Evolutionary conservation across 1,284 basidiomycete species (phyloP), one percentile per base, ranked within the genome.

Genomic region (Fomitopsis pinicola): DNA sequence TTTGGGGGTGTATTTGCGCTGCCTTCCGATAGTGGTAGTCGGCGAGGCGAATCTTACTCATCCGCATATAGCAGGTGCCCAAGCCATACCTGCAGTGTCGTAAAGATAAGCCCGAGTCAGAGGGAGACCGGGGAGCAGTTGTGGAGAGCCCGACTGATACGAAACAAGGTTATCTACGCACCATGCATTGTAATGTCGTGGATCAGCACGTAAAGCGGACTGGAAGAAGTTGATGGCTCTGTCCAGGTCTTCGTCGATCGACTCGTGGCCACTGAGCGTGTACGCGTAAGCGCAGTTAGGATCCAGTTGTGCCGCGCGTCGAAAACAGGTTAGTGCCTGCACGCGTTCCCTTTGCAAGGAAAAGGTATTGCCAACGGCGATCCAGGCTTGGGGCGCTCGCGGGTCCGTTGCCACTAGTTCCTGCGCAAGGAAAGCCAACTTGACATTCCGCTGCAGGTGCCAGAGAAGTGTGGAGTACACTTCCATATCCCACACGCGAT

Each of bases 111-210:
- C 65, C 46, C 45, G 26, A 48, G 50, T 33, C 50, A 54, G 44
- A 52, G 36, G 40, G 22, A 55, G 30, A 28, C n/a, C 50, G 35
- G 7, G 50, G 42, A 26, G n/a, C n/a, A 36, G 19, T 30, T 54
- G 35, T 53, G 52, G 50, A 36, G 22, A 50, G 38, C 40, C 55
- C 38, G 42, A 60, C 36, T 14, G 12, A 33, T 48, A 35, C n/a
- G 28, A 38, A 58, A 42, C 53, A 60, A 53, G 58, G 63, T 63
- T 36, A 63, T 59, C 58, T 54, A 76, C 83, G 73, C 75, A 95
- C 95, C 95, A 98, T 59, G 96, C 95, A 77, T 95, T 96, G 76
- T 97, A 98, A 75, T 96, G 94, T 74, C 92, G 86, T 70, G 84
- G 78, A 80, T 97, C 94, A 59, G 88, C 87, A 74, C 92, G 85